These are phyloP conservation scores for Sordaria brevicollis DNA, from an alignment of 495 filamentous ascomycete genomes.

Conservation along the genomic window DNA sequence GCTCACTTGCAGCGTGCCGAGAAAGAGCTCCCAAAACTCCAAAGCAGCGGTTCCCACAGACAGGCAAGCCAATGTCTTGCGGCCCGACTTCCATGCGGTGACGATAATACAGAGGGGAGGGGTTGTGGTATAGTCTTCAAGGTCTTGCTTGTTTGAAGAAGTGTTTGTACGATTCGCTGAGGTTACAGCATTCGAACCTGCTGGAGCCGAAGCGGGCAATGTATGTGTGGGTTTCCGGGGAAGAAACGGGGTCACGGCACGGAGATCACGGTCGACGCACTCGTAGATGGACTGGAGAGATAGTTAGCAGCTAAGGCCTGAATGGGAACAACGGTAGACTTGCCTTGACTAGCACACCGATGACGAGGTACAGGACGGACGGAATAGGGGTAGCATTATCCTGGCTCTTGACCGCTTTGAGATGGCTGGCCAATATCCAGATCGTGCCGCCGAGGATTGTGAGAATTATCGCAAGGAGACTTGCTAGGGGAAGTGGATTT, in stretches of 20 bases:
- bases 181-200: neutral
- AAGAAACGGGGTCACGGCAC: neutral
- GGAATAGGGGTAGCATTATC: neutral
- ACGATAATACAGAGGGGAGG: neutral
- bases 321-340: neutral
- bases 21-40: neutral
- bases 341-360: neutral
- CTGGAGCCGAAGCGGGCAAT: neutral
- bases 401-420: neutral
- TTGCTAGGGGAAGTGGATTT: neutral
- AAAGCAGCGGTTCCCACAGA: neutral
- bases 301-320: neutral
- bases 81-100: neutral
- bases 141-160: neutral
- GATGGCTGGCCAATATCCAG: neutral
- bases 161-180: neutral
- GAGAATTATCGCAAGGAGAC: neutral
- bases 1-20: neutral
- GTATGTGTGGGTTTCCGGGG: neutral
- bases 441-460: neutral
- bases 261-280: neutral
- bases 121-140: neutral
- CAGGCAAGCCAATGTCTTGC: neutral
- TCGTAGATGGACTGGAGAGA: neutral
- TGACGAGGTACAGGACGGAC: neutral